Evolutionary conservation across 1,284 basidiomycete genomes (phyloP).

Genomic region (Puccinia hordei): DNA sequence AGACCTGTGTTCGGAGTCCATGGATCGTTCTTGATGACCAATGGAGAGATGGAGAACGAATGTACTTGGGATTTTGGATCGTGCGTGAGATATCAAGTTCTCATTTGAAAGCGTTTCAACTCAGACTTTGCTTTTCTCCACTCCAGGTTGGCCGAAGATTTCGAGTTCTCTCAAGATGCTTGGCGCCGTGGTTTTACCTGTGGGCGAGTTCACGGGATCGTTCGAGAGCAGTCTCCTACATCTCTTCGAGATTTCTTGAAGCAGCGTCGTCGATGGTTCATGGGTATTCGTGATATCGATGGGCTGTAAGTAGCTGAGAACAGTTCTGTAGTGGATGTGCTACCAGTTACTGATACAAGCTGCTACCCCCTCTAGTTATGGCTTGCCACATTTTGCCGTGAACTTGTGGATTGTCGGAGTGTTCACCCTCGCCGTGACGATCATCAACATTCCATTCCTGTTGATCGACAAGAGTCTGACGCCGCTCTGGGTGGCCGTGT

Average conservation of each 20-base stretch:
- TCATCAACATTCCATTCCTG: slow-evolving; percentile 61
- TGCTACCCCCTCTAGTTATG: no score
- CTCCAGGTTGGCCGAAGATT: slow-evolving; percentile 60
- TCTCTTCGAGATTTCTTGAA: slow-evolving; percentile 61
- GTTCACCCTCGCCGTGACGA: slow-evolving; percentile 60
- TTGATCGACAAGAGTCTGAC: slow-evolving; percentile 53
- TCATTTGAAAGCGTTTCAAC: no score
- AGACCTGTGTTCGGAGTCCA: slow-evolving; percentile 62
- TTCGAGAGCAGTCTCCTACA: slow-evolving; percentile 60
- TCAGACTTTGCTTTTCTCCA: no score
- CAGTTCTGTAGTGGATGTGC: no score
- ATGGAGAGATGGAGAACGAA: slow-evolving; percentile 61
- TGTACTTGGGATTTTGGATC: slow-evolving; percentile 60
- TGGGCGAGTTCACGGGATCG: slow-evolving; percentile 61
- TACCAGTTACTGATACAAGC: no score
- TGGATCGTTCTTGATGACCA: slow-evolving; percentile 61
- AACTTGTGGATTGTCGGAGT: slow-evolving; percentile 62
- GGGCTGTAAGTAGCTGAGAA: slow-evolving; percentile 37
- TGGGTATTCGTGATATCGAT: slow-evolving; percentile 59
- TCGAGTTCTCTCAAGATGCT: slow-evolving; percentile 61
- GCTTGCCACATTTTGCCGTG: slow-evolving; percentile 60
- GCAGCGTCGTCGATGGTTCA: slow-evolving; percentile 62
- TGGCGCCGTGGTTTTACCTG: slow-evolving; percentile 61
- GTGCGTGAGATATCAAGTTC: no score
- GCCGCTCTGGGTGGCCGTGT: slow-evolving; percentile 60